Conservation (phyloP, 2,329 filamentous ascomycete genomes). For the Cytospora piceae region DNA sequence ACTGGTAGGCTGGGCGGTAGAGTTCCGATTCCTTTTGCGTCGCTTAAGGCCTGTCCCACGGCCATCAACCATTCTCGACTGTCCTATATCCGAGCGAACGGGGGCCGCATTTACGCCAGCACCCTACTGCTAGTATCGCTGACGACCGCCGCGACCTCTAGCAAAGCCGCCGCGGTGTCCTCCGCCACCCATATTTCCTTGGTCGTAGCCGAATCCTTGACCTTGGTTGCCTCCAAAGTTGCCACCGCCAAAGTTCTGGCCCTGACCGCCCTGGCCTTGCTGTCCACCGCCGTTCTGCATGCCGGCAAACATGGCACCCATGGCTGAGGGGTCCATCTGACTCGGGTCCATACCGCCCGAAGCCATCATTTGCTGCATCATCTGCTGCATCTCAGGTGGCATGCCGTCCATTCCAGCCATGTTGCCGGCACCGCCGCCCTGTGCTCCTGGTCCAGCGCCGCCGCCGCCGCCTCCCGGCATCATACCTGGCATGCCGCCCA, state of each 20-base stretch:
- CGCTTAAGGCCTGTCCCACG: not conserved
- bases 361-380: slow-evolving; percentile 72
- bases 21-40: not conserved
- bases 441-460: slow-evolving; percentile 35
- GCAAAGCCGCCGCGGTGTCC: slow-evolving; percentile 37
- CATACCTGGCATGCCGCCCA: slow-evolving; percentile 45
- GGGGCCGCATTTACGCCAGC: not conserved
- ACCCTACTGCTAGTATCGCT: slow-evolving; percentile 30
- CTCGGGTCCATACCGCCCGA: slow-evolving; percentile 65
- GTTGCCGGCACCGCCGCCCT: slow-evolving; percentile 38
- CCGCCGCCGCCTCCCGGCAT: slow-evolving; percentile 39
- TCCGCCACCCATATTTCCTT: slow-evolving; percentile 48
- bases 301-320: slow-evolving; percentile 63
- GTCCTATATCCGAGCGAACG: not conserved
- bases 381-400: slow-evolving; percentile 67
- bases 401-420: slow-evolving; percentile 66
- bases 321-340: slow-evolving; percentile 65
- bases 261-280: slow-evolving; percentile 53
- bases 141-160: slow-evolving; percentile 38
- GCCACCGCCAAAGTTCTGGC: slow-evolving; percentile 54
- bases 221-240: slow-evolving; percentile 58
- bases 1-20: not conserved
- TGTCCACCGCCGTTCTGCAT: slow-evolving; percentile 55
- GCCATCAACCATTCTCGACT: not conserved
- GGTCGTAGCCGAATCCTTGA: slow-evolving; percentile 54